Percentiles rank a stretch among this genome's conserved stretches.
phyloP scores from a whole-genome alignment of 2,329 filamentous ascomycete species.

The Cladosporium sp. region DNA sequence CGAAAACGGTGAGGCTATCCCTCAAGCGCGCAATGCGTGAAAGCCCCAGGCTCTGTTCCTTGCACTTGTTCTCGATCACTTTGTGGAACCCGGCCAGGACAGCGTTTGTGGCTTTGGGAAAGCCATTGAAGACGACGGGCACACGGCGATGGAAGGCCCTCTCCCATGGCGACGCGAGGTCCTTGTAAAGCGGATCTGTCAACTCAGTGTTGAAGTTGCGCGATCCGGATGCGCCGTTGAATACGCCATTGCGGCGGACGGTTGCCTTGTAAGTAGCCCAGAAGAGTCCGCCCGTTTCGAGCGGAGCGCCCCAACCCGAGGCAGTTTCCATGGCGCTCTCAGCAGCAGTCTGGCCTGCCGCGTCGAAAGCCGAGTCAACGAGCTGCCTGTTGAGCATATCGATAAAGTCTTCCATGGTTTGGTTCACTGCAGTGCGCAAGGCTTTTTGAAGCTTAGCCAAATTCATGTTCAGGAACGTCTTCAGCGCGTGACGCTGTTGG shows the following conservation, averaged over 20 bases:
- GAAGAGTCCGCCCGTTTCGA: conserved; percentile 42
- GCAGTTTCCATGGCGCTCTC: conserved; percentile 33
- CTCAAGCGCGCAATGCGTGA: conserved; percentile 38
- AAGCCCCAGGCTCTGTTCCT: conserved; percentile 36
- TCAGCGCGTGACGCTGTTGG: conserved; percentile 36
- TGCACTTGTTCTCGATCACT: conserved; percentile 37
- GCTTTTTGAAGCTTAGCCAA: conserved; percentile 39
- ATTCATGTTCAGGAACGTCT: conserved; percentile 35
- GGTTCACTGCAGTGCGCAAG: conserved; percentile 39
- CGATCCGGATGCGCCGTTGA: conserved; percentile 34
- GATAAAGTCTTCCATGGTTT: conserved; percentile 38
- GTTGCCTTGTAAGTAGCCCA: conserved; percentile 56
- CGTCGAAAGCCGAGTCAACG: conserved; percentile 39
- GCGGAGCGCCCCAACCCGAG: conserved; percentile 35
- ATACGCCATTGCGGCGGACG: conserved; percentile 49
- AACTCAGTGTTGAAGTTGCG: conserved; percentile 42
- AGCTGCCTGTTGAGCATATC: conserved; percentile 43
- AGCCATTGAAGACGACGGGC: conserved; percentile 37
- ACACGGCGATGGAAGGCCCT: conserved; percentile 40
- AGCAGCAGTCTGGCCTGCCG: conserved; percentile 38
- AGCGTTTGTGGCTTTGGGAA: conserved; percentile 30
- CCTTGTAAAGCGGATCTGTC: conserved; percentile 35
- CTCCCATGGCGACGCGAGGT: conserved; percentile 41
- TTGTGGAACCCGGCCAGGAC: conserved; percentile 40
- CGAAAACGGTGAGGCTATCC: conserved; percentile 40